Percentiles rank a stretch among this genome's conserved stretches.
Evolutionary conservation across 2,329 filamentous ascomycete genomes (phyloP).

Genomic region (Hypoxylon sp.): DNA sequence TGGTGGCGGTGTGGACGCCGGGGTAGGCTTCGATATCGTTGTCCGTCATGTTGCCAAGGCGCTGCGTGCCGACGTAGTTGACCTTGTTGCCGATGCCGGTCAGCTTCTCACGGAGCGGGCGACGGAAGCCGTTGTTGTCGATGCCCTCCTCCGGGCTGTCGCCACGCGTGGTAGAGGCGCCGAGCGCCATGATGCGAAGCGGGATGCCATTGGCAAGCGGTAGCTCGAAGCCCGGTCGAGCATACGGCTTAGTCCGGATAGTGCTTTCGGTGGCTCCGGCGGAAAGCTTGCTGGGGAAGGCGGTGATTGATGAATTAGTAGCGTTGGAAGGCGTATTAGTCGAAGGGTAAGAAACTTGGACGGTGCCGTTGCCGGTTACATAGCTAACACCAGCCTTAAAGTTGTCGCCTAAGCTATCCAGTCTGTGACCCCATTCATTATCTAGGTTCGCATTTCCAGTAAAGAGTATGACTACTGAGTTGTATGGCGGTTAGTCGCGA

Average conservation of each 20-base stretch:
- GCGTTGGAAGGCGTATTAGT: constrained; percentile 32
- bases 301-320: constrained; percentile 29
- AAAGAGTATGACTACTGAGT: constrained; percentile 44
- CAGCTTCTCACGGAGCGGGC: constrained; percentile 52
- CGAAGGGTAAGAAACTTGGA: constrained; percentile 38
- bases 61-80: constrained; percentile 52
- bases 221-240: constrained; percentile 48
- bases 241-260: constrained; percentile 47
- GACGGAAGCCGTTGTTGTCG: constrained; percentile 52
- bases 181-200: constrained; percentile 51
- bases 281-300: constrained; percentile 42
- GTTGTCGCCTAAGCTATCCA: constrained; percentile 44
- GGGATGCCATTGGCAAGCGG: constrained; percentile 50
- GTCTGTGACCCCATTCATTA: constrained; percentile 47
- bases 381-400: constrained; percentile 47
- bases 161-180: constrained; percentile 50
- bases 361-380: constrained; percentile 45
- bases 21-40: constrained; percentile 53
- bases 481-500: constrained; percentile 26
- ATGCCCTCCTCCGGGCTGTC: constrained; percentile 49
- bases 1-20: constrained; percentile 48
- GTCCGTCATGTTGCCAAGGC: constrained; percentile 52
- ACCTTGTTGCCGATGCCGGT: constrained; percentile 49
- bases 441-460: constrained; percentile 46
- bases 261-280: constrained; percentile 30